Percentiles rank a stretch among this genome's conserved stretches.
Conservation (phyloP, 2,329 filamentous ascomycete species). For the Triangularia verruculosa region DNA sequence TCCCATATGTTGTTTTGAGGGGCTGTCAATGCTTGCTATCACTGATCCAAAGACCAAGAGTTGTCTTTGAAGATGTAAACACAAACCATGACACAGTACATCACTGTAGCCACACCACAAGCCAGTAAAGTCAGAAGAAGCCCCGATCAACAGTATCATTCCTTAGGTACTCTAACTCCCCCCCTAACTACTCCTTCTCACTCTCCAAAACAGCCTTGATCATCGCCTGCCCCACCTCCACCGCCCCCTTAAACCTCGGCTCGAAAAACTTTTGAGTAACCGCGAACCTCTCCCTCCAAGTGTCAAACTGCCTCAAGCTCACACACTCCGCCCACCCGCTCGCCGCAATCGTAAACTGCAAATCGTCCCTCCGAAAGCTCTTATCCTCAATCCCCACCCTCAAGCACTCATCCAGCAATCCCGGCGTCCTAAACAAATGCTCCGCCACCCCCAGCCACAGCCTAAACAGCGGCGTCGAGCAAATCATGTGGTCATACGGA, state of each 20-base stretch:
- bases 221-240: constrained; percentile 90
- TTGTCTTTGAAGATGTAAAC: too few species aligned
- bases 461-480: constrained; percentile 93
- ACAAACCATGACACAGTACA: too few species aligned
- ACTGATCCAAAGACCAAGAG: too few species aligned
- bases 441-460: constrained; percentile 97
- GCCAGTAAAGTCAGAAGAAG: too few species aligned
- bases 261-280: constrained; percentile 89
- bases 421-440: constrained; percentile 82
- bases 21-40: too few species aligned
- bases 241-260: constrained; percentile 83
- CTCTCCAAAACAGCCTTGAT: constrained; percentile 92
- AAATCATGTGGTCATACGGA: constrained; percentile 99
- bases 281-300: constrained; percentile 87
- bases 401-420: constrained; percentile 78
- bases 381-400: constrained; percentile 84
- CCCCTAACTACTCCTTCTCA: constrained; percentile 47
- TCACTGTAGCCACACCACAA: too few species aligned
- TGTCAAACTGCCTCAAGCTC: constrained; percentile 84
- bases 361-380: constrained; percentile 89
- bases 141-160: too few species aligned
- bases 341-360: constrained; percentile 97
- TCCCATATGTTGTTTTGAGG: too few species aligned
- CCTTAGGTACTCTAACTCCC: too few species aligned
- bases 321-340: constrained; percentile 95